These are phyloP conservation scores for Dothiorella sarmentorum DNA, from an alignment of 2,329 filamentous ascomycete genomes.

Conservation along the genomic window DNA sequence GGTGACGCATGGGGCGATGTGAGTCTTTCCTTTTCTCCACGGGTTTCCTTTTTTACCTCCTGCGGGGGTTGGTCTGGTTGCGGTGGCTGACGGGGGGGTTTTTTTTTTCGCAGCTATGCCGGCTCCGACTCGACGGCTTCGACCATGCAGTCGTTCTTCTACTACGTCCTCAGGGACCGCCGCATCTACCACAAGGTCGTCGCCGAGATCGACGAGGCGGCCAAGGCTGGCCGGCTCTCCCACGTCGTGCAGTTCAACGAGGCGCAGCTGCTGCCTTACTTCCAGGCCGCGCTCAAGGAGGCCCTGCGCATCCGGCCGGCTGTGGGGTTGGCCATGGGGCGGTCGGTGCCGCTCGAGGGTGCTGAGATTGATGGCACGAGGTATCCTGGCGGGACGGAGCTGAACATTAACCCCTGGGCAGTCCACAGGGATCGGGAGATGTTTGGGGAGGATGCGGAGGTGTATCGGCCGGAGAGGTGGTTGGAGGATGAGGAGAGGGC, in stretches of 20 bases:
- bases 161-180: slow-evolving; percentile 28
- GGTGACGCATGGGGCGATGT: slow-evolving; percentile 12
- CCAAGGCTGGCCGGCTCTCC: slow-evolving; percentile 18
- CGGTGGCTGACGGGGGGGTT: not conserved
- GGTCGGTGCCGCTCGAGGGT: slow-evolving; percentile 30
- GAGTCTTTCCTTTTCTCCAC: not conserved
- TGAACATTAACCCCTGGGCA: slow-evolving; percentile 46
- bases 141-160: slow-evolving; percentile 35
- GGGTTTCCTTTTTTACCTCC: slow-evolving; percentile 24
- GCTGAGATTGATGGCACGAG: slow-evolving; percentile 30
- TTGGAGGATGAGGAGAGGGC: slow-evolving; percentile 31
- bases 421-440: slow-evolving; percentile 40
- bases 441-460: slow-evolving; percentile 39
- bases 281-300: slow-evolving; percentile 37
- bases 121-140: slow-evolving; percentile 33
- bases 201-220: slow-evolving; percentile 1
- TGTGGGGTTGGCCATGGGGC: slow-evolving; percentile 30
- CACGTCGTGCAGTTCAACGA: slow-evolving; percentile 22
- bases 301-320: slow-evolving; percentile 37
- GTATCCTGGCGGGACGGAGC: slow-evolving; percentile 38
- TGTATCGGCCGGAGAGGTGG: slow-evolving; percentile 47
- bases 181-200: slow-evolving; percentile 38
- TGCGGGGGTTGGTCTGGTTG: too few relatives aligned
- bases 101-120: slow-evolving; percentile 37
- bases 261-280: slow-evolving; percentile 30